Percentiles rank a stretch among this genome's conserved stretches.
These are phyloP conservation scores for Cyamopsis tetragonoloba DNA, from an alignment of 306 rosid species.

Conservation along the genomic window DNA sequence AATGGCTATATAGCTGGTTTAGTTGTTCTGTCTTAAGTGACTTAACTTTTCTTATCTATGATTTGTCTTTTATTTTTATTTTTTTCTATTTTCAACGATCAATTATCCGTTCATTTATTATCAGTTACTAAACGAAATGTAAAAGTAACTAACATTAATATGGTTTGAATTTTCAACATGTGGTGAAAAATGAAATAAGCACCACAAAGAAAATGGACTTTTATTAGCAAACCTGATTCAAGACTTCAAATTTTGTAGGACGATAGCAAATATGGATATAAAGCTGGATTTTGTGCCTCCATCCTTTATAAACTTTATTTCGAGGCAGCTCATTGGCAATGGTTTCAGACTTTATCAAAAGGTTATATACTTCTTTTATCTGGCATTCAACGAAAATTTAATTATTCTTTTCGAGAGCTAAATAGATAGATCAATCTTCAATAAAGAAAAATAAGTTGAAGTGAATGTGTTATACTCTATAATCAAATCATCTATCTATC, in stretches of 20 bases:
- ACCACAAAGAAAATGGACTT: not conserved
- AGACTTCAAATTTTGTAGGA: constrained; percentile 53
- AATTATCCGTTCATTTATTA: not conserved
- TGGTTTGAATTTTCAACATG: not conserved
- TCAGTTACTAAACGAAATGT: not conserved
- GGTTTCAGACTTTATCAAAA: constrained; percentile 76
- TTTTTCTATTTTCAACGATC: not conserved
- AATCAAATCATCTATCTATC: not conserved
- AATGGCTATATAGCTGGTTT: not conserved
- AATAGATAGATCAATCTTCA: constrained; percentile 1
- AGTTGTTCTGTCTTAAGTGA: not conserved
- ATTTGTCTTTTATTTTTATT: not conserved
- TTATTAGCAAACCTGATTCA: constrained; percentile 19
- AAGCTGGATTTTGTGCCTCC: constrained; percentile 82
- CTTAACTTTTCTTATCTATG: not conserved
- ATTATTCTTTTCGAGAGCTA: constrained; percentile 1
- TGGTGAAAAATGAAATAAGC: not conserved
- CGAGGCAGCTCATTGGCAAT: constrained; percentile 76
- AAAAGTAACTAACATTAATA: not conserved
- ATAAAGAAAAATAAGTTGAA: not conserved
- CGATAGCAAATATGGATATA: constrained; percentile 77
- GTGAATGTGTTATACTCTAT: not conserved
- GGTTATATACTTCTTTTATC: constrained; percentile 39
- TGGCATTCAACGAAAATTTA: not conserved
- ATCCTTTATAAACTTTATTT: constrained; percentile 66